These are phyloP conservation scores for Salix purpurea DNA, from an alignment of 345 rosid genomes.

Conservation along the genomic window DNA sequence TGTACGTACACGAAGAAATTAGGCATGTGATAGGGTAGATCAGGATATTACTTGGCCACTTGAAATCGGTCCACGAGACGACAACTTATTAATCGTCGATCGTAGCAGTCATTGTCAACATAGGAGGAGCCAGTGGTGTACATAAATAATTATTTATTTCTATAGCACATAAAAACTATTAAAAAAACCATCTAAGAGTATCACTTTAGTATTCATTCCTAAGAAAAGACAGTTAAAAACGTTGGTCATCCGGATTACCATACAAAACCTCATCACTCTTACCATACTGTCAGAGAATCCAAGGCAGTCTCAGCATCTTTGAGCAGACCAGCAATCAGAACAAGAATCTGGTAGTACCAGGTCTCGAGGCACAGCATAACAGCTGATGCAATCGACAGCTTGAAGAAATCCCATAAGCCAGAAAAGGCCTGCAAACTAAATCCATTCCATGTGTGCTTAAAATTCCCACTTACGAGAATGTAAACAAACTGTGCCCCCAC, in stretches of 20 bases:
- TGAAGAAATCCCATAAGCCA: slow-evolving; percentile 69
- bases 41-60: no score
- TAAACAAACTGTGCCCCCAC: slow-evolving; percentile 57
- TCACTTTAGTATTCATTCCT: no score
- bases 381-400: slow-evolving; percentile 68
- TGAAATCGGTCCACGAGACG: no score
- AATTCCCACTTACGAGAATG: slow-evolving; percentile 38
- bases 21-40: no score
- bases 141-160: neutral
- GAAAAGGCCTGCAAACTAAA: slow-evolving; percentile 49
- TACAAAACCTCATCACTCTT: neutral
- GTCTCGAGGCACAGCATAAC: slow-evolving; percentile 90
- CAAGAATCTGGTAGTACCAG: slow-evolving; percentile 77
- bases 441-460: slow-evolving; percentile 69
- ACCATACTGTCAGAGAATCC: slow-evolving; percentile 82
- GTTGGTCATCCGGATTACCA: no score
- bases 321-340: slow-evolving; percentile 73
- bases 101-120: no score
- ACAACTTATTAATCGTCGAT: no score
- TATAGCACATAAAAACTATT: slow-evolving; percentile 23
- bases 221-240: no score
- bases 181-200: no score
- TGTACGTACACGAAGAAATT: no score
- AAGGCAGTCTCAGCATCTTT: slow-evolving; percentile 58
- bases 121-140: no score